Evolutionary conservation across 139 green algal species (phyloP), one percentile per base, ranked within the genome.

Genomic region (Micractinium conductrix): DNA sequence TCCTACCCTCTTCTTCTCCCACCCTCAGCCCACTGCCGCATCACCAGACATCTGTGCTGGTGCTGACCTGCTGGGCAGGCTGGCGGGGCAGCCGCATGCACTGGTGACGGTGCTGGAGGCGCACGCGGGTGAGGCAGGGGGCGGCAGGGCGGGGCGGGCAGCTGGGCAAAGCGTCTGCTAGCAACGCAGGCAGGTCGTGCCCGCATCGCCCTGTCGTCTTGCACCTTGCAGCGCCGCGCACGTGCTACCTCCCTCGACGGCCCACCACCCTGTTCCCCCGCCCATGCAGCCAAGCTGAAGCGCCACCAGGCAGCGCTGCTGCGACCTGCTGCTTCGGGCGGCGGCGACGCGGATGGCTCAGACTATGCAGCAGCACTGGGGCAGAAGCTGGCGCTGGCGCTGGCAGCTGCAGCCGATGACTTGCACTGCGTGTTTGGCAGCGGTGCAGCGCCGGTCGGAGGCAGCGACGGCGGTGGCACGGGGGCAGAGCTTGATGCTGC

Each of bases 321-420:
- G 19, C 62, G 62, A 42, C 78, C 78, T 22, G 78, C 78, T 42
- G 65, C 53, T 17, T 44, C 72, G 58, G 88, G 88, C 38, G 88
- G 85, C 33, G 82, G 82, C 17, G 85, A 88, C 30, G 73, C 85
- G 22, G 88, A 91, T 33, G 85, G 88, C n/a, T 78, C 53, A 8
- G 88, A 90, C 43, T 91, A 87, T 48, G 85, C 88, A 0, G 80
- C 65, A 10, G 85, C 83, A 4, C 67, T 91, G 22, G 76, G 85
- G 7, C 88, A 91, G 76, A 48, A 79, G 65, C 70, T 86, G 53
- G 88, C 86, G n/a, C 63, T 69, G n/a, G 43, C 42, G 0, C 63
- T 91, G 30, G 88, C 68, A n/a, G 62, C 62, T 2, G 88, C 88
- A 10, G 79, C 79, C 1, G 86, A 88, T 35, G 88, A 91, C 63